phyloP scores from a whole-genome alignment of 257 asterid species.

The Misopates orontium region DNA sequence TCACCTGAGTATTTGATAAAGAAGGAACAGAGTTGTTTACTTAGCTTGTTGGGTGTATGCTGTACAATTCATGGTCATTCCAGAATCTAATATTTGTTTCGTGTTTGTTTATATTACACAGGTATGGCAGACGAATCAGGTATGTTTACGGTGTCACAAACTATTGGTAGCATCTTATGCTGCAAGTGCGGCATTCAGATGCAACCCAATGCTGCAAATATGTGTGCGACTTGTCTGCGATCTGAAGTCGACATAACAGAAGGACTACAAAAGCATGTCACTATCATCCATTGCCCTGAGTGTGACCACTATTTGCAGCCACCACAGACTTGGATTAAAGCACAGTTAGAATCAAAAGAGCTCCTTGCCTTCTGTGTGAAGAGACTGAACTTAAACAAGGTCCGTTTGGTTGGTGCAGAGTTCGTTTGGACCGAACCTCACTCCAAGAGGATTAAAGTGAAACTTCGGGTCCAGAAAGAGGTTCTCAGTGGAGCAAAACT shows the following conservation, averaged over 20 bases:
- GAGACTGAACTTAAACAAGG: constrained; percentile 46
- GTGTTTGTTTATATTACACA: not conserved
- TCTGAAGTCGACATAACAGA: constrained; percentile 52
- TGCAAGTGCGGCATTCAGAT: constrained; percentile 52
- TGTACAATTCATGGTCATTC: too few species aligned
- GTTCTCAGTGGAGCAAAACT: constrained; percentile 55
- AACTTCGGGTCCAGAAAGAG: constrained; percentile 52
- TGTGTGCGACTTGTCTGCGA: constrained; percentile 53
- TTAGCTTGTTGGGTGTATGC: too few species aligned
- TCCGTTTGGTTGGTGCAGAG: constrained; percentile 44
- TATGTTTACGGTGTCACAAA: constrained; percentile 44
- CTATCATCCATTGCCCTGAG: constrained; percentile 45
- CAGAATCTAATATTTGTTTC: not conserved
- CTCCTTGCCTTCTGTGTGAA: constrained; percentile 50
- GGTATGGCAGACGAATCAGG: constrained; percentile 39
- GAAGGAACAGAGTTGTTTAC: too few species aligned
- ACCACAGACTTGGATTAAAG: constrained; percentile 55
- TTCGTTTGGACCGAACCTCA: constrained; percentile 59
- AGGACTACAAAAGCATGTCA: constrained; percentile 44
- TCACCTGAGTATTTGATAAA: too few species aligned
- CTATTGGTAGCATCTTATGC: constrained; percentile 49
- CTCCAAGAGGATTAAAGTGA: constrained; percentile 52
- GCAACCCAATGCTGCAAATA: constrained; percentile 60
- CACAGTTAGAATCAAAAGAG: constrained; percentile 50
- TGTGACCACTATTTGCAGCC: constrained; percentile 48